Evolutionary conservation across 257 asterid genomes (phyloP).

Genomic region (Oldenlandia corymbosa): DNA sequence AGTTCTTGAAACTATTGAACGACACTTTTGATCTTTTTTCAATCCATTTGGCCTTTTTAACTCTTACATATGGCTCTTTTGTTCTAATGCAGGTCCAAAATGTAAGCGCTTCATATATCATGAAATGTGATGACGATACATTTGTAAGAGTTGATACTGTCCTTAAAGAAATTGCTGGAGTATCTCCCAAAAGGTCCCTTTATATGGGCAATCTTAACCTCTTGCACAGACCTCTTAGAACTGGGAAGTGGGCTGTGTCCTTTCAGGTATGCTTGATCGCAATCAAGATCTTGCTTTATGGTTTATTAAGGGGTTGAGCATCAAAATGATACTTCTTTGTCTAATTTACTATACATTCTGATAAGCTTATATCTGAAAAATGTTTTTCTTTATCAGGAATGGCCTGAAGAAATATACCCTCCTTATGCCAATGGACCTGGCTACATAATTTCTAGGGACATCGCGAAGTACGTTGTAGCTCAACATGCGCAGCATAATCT

Average conservation of each 20-base stretch:
- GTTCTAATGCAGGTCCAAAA: constrained; percentile 57
- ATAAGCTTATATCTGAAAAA: neutral
- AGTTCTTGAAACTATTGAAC: too few relatives aligned
- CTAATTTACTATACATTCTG: neutral
- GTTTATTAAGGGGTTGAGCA: neutral
- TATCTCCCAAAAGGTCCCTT: constrained; percentile 50
- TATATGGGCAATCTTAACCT: constrained; percentile 93
- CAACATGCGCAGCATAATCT: constrained; percentile 57
- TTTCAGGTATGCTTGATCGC: constrained; percentile 51
- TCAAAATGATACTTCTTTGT: neutral
- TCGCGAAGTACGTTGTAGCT: constrained; percentile 61
- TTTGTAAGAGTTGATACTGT: constrained; percentile 73
- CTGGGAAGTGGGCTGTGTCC: constrained; percentile 96
- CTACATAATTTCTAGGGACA: constrained; percentile 80
- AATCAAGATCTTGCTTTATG: neutral
- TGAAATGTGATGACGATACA: constrained; percentile 96
- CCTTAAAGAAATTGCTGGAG: constrained; percentile 57
- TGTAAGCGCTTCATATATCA: constrained; percentile 65
- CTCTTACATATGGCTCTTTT: constrained; percentile 18
- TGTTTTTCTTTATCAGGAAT: constrained; percentile 50
- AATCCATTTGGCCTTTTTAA: too few relatives aligned
- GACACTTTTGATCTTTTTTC: too few relatives aligned
- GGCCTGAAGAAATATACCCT: constrained; percentile 97
- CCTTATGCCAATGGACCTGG: constrained; percentile 99
- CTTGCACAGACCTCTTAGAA: constrained; percentile 88